Conservation (phyloP, 1,284 basidiomycete genomes). For the Rhodotorula sp. region DNA sequence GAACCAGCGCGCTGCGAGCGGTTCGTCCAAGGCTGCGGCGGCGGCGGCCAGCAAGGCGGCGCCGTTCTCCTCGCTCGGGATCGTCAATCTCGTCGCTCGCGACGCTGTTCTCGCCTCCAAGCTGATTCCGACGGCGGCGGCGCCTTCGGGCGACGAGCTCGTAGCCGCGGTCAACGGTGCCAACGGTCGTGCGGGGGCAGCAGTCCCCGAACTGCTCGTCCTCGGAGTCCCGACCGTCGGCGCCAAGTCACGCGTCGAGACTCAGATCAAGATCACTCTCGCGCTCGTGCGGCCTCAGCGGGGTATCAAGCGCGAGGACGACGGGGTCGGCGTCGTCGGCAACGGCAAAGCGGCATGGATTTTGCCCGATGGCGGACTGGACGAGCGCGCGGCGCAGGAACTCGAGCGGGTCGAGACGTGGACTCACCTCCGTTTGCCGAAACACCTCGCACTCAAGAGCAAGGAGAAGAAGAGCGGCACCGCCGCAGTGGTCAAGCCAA, state of each 20-base stretch:
- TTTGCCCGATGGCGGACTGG: constrained; percentile 31
- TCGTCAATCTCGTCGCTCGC: constrained; percentile 39
- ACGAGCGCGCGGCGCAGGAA: constrained; percentile 20
- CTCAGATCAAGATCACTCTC: constrained; percentile 78
- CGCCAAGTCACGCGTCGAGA: constrained; percentile 92
- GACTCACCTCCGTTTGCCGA: constrained; percentile 76
- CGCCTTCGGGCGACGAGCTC: neutral
- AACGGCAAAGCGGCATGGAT: constrained; percentile 7
- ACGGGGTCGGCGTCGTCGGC: neutral
- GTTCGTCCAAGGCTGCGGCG: neutral
- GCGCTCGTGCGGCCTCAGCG: constrained; percentile 58
- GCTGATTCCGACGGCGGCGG: constrained; percentile 11
- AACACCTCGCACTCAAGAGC: constrained; percentile 76
- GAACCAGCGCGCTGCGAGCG: neutral
- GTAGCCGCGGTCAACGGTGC: neutral
- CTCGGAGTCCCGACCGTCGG: constrained; percentile 79
- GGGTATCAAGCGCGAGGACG: neutral
- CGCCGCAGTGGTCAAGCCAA: constrained; percentile 53
- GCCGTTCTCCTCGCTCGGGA: neutral
- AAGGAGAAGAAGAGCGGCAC: constrained; percentile 46
- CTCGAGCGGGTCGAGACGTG: constrained; percentile 64
- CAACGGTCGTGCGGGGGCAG: neutral
- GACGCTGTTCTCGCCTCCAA: constrained; percentile 35
- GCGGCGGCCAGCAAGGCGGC: neutral
- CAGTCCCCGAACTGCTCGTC: constrained; percentile 56